Conservation (phyloP, 2,329 filamentous ascomycete species). For the Graphilbum ipis-grandicollis region DNA sequence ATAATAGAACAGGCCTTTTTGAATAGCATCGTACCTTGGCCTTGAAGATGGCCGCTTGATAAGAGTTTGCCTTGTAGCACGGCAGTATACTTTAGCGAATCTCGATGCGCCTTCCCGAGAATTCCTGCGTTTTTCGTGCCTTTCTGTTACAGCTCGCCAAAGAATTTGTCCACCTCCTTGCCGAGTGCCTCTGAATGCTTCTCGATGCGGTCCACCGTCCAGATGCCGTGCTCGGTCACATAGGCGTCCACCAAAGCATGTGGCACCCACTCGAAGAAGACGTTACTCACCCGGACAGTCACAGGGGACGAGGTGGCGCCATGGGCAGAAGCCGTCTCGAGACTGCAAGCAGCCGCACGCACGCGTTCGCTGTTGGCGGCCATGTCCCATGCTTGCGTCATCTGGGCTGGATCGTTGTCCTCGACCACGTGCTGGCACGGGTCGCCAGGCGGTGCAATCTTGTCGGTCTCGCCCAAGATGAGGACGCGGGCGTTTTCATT, state of each 20-base stretch:
- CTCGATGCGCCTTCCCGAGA: too few relatives aligned
- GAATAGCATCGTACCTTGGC: too few relatives aligned
- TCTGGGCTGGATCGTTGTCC: slow-evolving; percentile 33
- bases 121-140: background rate
- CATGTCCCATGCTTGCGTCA: slow-evolving; percentile 28
- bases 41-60: too few relatives aligned
- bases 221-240: slow-evolving; percentile 34
- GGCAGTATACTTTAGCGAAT: too few relatives aligned
- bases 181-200: slow-evolving; percentile 19
- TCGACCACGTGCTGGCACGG: slow-evolving; percentile 27
- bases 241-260: slow-evolving; percentile 32
- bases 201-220: slow-evolving; percentile 20
- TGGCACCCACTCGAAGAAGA: slow-evolving; percentile 46
- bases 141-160: slow-evolving; percentile 20
- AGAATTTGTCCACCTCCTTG: slow-evolving; percentile 21
- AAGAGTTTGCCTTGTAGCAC: too few relatives aligned
- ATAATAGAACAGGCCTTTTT: too few relatives aligned
- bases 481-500: slow-evolving; percentile 23
- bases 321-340: background rate
- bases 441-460: slow-evolving; percentile 32
- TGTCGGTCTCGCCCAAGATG: slow-evolving; percentile 42
- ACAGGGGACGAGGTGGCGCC: background rate
- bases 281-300: slow-evolving; percentile 23
- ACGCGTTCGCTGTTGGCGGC: slow-evolving; percentile 12
- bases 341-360: slow-evolving; percentile 7